Evolutionary conservation across 2,329 filamentous ascomycete genomes (phyloP).

Genomic region (Ilyonectria robusta): DNA sequence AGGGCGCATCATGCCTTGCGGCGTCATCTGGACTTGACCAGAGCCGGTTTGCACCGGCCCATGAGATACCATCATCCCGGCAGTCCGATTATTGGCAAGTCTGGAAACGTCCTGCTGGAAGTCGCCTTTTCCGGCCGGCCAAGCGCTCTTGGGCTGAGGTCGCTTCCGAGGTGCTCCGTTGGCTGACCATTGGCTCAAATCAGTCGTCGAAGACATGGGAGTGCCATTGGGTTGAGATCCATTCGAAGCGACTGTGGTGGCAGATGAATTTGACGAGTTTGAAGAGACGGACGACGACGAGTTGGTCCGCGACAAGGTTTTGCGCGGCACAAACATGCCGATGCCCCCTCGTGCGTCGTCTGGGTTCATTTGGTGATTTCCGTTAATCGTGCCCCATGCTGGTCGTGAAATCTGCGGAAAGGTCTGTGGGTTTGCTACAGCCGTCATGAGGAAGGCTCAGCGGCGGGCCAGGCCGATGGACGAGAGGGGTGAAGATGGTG

Average conservation of each 20-base stretch:
- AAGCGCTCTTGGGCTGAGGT: constrained; percentile 65
- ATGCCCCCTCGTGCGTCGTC: constrained; percentile 81
- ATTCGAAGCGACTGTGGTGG: constrained; percentile 74
- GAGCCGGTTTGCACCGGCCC: constrained; percentile 50
- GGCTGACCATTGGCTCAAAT: constrained; percentile 65
- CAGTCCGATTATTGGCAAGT: constrained; percentile 58
- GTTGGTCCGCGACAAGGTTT: constrained; percentile 87
- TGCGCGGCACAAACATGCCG: constrained; percentile 88
- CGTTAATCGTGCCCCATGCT: constrained; percentile 75
- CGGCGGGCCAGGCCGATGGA: constrained; percentile 39
- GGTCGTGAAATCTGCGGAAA: constrained; percentile 75
- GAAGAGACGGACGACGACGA: constrained; percentile 94
- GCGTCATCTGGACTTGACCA: constrained; percentile 56
- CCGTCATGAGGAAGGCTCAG: constrained; percentile 71
- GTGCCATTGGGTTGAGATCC: constrained; percentile 75
- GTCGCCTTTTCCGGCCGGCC: constrained; percentile 65
- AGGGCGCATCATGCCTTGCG: constrained; percentile 73
- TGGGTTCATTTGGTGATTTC: constrained; percentile 78
- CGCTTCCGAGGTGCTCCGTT: constrained; percentile 66
- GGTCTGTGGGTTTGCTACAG: constrained; percentile 75
- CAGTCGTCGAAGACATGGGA: constrained; percentile 61
- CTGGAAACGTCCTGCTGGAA: constrained; percentile 63
- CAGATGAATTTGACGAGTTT: constrained; percentile 76
- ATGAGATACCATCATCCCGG: constrained; percentile 57
- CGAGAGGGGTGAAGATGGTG: constrained; percentile 38